Evolutionary conservation across 2,329 filamentous ascomycete species (phyloP).

Genomic region (Pseudocercospora fijiensis): DNA sequence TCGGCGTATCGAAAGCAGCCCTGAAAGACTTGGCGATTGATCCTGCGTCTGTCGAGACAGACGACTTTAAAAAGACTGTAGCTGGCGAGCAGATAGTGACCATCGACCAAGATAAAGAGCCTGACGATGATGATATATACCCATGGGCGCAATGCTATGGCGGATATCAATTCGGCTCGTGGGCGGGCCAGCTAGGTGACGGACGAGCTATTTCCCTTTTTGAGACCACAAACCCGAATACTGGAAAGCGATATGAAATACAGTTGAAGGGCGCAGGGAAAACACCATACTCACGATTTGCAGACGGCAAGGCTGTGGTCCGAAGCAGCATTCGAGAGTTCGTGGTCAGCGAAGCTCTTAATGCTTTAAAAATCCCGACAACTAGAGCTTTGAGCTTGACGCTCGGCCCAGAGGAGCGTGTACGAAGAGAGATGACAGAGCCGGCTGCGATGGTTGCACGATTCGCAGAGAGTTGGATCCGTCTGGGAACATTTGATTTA

Average conservation of each 20-base stretch:
- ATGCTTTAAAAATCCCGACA: conserved; percentile 80
- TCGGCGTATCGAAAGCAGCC: conserved; percentile 76
- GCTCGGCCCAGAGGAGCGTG: conserved; percentile 68
- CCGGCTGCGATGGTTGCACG: conserved; percentile 89
- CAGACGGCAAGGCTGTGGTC: conserved; percentile 90
- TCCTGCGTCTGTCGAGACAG: conserved; percentile 64
- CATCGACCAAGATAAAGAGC: conserved; percentile 57
- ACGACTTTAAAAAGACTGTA: conserved; percentile 74
- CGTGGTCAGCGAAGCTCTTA: conserved; percentile 82
- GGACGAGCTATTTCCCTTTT: conserved; percentile 93
- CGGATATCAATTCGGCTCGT: conserved; percentile 69
- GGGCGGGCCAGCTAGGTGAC: conserved; percentile 94
- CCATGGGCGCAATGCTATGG: conserved; percentile 99
- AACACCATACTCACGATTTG: conserved; percentile 94
- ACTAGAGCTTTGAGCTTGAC: conserved; percentile 84
- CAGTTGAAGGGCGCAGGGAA: conserved; percentile 92
- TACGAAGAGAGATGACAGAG: conserved; percentile 76
- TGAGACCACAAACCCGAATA: conserved; percentile 74
- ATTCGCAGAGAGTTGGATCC: conserved; percentile 87
- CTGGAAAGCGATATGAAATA: conserved; percentile 76
- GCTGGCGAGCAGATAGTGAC: conserved; percentile 81
- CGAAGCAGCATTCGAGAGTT: conserved; percentile 93
- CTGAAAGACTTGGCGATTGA: conserved; percentile 78
- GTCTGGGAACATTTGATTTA: conserved; percentile 96
- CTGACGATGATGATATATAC: conserved; percentile 72